Conservation (phyloP, 805 yeast species). For the Candida insectorum region DNA sequence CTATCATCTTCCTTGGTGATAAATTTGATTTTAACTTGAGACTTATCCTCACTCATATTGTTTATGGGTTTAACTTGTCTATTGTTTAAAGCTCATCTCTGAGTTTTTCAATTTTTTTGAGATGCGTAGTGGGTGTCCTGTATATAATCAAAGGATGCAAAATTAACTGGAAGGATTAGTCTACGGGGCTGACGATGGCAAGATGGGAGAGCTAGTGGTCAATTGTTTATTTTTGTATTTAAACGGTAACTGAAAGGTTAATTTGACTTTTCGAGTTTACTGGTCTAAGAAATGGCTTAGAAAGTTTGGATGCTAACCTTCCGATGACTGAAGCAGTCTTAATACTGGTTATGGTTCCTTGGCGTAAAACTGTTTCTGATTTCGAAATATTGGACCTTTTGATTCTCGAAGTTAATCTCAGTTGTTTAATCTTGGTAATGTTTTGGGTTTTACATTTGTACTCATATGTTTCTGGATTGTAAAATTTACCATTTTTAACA, state of each 20-base stretch:
- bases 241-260: conserved; percentile 15
- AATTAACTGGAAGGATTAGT: too few relatives aligned
- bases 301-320: conserved; percentile 16
- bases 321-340: conserved; percentile 19
- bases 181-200: too few relatives aligned
- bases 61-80: too few relatives aligned
- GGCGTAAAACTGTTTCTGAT: conserved; percentile 14
- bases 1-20: conserved; percentile 81
- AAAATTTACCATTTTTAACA: conserved; percentile 23
- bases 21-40: conserved; percentile 79
- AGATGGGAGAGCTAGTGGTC: too few relatives aligned
- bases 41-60: conserved; percentile 19
- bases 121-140: neutral
- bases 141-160: too few relatives aligned
- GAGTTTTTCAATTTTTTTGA: conserved; percentile 1
- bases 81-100: conserved; percentile 2
- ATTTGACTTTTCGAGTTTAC: conserved; percentile 12
- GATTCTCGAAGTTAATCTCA: conserved; percentile 20
- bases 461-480: conserved; percentile 19
- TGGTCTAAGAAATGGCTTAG: conserved; percentile 16
- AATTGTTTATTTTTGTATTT: too few relatives aligned
- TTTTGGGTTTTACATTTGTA: conserved; percentile 13
- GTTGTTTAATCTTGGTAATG: conserved; percentile 23
- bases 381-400: conserved; percentile 12
- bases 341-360: conserved; percentile 17